These are phyloP conservation scores for Coprinopsis cinerea DNA, from an alignment of 768 basidiomycete species.

Conservation along the genomic window DNA sequence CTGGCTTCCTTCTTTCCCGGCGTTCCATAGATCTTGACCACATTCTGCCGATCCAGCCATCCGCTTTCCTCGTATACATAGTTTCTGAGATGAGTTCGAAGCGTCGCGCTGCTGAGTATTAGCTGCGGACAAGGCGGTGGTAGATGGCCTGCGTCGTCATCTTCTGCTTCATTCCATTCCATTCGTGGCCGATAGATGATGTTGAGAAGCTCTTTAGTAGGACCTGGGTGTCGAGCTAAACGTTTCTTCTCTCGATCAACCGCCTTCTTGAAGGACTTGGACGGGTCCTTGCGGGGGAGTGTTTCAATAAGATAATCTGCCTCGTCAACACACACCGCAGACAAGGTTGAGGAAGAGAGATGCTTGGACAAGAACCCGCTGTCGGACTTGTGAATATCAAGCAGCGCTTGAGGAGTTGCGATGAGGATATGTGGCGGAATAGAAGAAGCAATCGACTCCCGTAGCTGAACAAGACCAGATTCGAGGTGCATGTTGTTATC, in stretches of 20 bases:
- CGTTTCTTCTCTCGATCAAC: constrained; percentile 34
- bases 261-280: constrained; percentile 30
- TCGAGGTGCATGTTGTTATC: constrained; percentile 36
- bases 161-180: constrained; percentile 21
- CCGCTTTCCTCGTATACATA: constrained; percentile 51
- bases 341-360: constrained; percentile 25
- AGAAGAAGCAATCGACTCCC: constrained; percentile 19
- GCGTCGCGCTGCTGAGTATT: constrained; percentile 66
- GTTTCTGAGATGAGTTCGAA: constrained; percentile 47
- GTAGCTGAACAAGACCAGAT: constrained; percentile 33
- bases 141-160: constrained; percentile 18
- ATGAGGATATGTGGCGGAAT: constrained; percentile 60
- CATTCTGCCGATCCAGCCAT: constrained; percentile 46
- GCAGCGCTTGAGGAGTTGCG: constrained; percentile 62
- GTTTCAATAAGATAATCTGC: constrained; percentile 66
- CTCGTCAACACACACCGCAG: constrained; percentile 67
- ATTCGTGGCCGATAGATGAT: constrained; percentile 40
- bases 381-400: constrained; percentile 47
- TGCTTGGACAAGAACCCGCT: constrained; percentile 37
- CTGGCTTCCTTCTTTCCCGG: constrained; percentile 7
- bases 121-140: constrained; percentile 44
- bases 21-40: constrained; percentile 29
- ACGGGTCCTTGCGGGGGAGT: constrained; percentile 35
- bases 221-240: constrained; percentile 47
- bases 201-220: constrained; percentile 56